These are phyloP conservation scores for Mortierella alpina DNA, from an alignment of 192 early-diverging fungal species.

Conservation along the genomic window DNA sequence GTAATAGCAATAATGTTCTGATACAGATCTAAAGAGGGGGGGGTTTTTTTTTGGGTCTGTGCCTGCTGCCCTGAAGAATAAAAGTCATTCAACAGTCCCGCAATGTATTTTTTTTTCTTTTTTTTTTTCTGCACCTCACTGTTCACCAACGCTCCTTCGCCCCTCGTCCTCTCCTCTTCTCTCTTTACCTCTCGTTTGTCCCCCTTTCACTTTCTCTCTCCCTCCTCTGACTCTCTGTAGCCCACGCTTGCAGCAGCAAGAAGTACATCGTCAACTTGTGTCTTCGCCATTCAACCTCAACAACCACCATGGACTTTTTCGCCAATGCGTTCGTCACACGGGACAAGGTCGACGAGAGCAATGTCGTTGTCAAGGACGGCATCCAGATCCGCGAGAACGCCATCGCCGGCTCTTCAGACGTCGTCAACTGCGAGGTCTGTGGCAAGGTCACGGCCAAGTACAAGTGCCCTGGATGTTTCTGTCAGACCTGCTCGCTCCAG, in stretches of 20 bases:
- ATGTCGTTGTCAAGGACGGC: conserved; percentile 41
- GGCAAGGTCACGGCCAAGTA: conserved; percentile 62
- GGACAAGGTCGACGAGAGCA: conserved; percentile 12
- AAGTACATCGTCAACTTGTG: background rate
- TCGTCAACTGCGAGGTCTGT: conserved; percentile 64
- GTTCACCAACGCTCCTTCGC: background rate
- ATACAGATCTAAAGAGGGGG: conserved; percentile 44
- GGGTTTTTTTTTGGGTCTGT: background rate
- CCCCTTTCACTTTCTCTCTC: background rate
- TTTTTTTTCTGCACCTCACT: background rate
- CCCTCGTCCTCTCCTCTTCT: background rate
- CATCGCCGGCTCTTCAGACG: conserved; percentile 12
- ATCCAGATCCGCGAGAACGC: conserved; percentile 46
- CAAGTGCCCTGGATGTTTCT: conserved; percentile 76
- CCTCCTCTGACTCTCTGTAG: background rate
- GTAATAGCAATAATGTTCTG: conserved; percentile 13
- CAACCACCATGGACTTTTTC: conserved; percentile 44
- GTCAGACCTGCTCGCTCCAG: conserved; percentile 70
- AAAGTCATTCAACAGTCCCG: background rate
- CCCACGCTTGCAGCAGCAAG: background rate
- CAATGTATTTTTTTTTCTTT: background rate
- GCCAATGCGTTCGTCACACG: conserved; percentile 40
- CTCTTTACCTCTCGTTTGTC: background rate
- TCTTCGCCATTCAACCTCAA: background rate
- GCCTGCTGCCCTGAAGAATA: conserved; percentile 7